A percentile compares a stretch with the other conserved stretches of the same genome.
Conservation (phyloP, 805 yeast species). For the Starmerella cellae region DNA sequence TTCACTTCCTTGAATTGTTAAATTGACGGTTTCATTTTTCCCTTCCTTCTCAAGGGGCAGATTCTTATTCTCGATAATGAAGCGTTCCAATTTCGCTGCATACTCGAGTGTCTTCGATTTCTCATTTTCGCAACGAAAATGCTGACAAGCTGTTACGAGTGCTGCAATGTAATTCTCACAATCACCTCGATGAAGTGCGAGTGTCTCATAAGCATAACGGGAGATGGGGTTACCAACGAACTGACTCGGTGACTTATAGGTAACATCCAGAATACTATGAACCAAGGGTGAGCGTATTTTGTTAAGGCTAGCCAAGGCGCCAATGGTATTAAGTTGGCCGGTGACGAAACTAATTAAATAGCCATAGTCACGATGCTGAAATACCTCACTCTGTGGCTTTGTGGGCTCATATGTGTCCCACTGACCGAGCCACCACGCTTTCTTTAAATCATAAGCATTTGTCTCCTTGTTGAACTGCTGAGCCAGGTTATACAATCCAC, state of each 20-base stretch:
- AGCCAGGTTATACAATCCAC: constrained; percentile 16
- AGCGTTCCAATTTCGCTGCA: constrained; percentile 18
- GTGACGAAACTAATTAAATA: neutral
- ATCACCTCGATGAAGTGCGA: neutral
- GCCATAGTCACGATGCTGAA: constrained; percentile 33
- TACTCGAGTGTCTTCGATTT: constrained; percentile 20
- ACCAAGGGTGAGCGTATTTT: neutral
- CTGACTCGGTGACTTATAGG: neutral
- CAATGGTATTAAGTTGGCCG: neutral
- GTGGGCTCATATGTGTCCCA: constrained; percentile 44
- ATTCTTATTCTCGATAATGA: constrained; percentile 7
- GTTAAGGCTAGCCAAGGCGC: neutral
- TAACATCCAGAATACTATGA: neutral
- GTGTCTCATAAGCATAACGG: neutral
- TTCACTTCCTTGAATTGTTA: too few species aligned
- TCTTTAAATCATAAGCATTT: constrained; percentile 10
- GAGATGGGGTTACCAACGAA: neutral
- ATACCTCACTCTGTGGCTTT: constrained; percentile 27
- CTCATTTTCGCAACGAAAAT: constrained; percentile 19
- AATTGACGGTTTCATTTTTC: too few species aligned
- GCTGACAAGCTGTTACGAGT: neutral
- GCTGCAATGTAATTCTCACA: neutral
- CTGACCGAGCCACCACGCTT: constrained; percentile 57
- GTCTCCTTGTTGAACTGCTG: neutral
- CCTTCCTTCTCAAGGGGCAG: too few species aligned